Conservation (phyloP, 306 rosid species). For the Castanea sativa region DNA sequence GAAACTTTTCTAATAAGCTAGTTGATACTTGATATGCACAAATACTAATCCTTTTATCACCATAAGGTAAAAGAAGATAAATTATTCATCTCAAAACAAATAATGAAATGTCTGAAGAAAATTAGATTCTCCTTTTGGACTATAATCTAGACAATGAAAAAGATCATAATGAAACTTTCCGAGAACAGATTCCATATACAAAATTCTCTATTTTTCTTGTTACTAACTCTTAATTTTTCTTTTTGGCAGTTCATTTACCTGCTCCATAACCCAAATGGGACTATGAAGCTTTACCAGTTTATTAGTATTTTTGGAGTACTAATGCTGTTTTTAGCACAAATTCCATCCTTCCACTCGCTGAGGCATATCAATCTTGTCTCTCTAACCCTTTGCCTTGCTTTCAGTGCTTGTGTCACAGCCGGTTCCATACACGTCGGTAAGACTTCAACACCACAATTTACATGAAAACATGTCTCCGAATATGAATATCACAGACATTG, state of each 20-base stretch:
- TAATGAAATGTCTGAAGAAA: no score
- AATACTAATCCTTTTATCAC: no score
- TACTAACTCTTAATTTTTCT: not conserved
- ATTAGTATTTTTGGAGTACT: slow-evolving; percentile 50
- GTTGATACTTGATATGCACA: no score
- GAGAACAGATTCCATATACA: no score
- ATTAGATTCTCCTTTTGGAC: no score
- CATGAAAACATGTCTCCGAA: not conserved
- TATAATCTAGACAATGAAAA: no score
- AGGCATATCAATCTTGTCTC: slow-evolving; percentile 71
- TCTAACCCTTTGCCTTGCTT: slow-evolving; percentile 53
- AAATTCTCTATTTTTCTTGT: no score
- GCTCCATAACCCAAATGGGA: slow-evolving; percentile 56
- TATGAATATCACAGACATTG: not conserved
- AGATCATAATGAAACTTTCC: no score
- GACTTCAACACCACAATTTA: not conserved
- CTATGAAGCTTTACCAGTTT: slow-evolving; percentile 66
- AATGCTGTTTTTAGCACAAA: slow-evolving; percentile 61
- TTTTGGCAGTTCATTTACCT: slow-evolving; percentile 60
- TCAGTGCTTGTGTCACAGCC: slow-evolving; percentile 42
- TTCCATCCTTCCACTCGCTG: slow-evolving; percentile 85
- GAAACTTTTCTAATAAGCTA: no score
- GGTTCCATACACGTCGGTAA: slow-evolving; percentile 67
- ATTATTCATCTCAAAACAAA: no score
- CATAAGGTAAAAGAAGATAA: no score